Conservation (phyloP, 2,329 filamentous ascomycete species). For the Aspergillus sp. region DNA sequence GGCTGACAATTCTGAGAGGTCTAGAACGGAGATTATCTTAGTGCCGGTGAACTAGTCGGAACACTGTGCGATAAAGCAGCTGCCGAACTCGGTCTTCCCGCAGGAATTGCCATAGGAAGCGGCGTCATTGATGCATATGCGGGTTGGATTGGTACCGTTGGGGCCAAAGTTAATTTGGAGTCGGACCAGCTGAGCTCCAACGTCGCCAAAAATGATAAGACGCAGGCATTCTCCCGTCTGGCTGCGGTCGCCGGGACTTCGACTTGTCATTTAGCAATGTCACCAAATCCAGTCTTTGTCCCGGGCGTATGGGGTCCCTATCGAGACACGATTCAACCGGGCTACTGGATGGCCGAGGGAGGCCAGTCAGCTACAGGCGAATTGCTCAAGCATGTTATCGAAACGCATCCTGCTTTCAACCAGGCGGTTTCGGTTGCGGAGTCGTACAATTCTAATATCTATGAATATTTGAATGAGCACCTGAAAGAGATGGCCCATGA, state of each 20-base stretch:
- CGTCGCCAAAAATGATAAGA: constrained; percentile 76
- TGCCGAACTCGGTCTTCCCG: constrained; percentile 75
- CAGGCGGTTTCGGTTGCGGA: constrained; percentile 77
- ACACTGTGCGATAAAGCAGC: constrained; percentile 81
- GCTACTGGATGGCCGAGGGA: constrained; percentile 95
- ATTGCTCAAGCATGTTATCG: constrained; percentile 87
- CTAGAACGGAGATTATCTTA: constrained; percentile 90
- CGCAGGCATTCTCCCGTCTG: constrained; percentile 87
- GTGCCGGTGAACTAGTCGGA: constrained; percentile 88
- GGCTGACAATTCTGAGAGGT: not conserved
- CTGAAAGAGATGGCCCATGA: constrained; percentile 73
- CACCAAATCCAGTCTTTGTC: constrained; percentile 87
- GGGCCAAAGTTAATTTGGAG: constrained; percentile 81
- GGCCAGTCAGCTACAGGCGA: constrained; percentile 96
- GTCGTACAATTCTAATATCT: constrained; percentile 83
- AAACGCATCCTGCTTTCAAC: constrained; percentile 88
- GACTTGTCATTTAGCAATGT: constrained; percentile 96
- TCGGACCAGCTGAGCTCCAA: constrained; percentile 66
- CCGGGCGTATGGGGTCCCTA: constrained; percentile 97
- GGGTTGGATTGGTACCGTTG: constrained; percentile 98
- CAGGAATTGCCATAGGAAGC: constrained; percentile 88
- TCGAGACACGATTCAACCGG: constrained; percentile 85
- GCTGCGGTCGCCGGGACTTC: constrained; percentile 95
- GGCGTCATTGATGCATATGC: constrained; percentile 98
- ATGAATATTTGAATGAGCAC: constrained; percentile 90